Evolutionary conservation across 1,284 basidiomycete species (phyloP).

Genomic region (Puccinia coronata): DNA sequence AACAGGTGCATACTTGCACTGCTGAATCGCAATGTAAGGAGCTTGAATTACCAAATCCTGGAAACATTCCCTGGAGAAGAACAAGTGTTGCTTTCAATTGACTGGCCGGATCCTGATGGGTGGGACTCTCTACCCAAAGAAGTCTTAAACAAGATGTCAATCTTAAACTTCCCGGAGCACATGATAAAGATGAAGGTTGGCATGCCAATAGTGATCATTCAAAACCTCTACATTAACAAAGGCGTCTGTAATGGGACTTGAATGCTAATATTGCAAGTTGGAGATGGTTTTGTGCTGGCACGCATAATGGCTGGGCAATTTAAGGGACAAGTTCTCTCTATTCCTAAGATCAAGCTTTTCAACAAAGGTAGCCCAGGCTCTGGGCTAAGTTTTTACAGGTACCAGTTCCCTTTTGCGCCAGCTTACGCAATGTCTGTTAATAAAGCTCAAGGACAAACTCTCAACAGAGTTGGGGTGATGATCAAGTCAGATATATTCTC

Average conservation of each 20-base stretch:
- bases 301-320: background rate
- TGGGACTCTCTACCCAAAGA: background rate
- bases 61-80: background rate
- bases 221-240: background rate
- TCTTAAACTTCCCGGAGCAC: background rate
- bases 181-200: background rate
- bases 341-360: background rate
- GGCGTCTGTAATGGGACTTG: background rate
- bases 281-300: background rate
- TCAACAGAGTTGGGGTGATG: background rate
- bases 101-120: background rate
- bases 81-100: background rate
- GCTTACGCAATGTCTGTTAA: constrained; percentile 17
- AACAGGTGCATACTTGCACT: too few species aligned
- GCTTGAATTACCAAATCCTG: background rate
- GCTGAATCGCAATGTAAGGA: too few species aligned
- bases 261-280: background rate
- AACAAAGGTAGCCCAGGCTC: background rate
- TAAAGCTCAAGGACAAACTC: constrained; percentile 21
- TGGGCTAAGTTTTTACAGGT: background rate
- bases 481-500: background rate
- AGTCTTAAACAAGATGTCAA: background rate
- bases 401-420: background rate
- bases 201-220: background rate
- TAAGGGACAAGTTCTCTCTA: background rate